Conservation (phyloP, 2,329 filamentous ascomycete genomes). For the Colletotrichum sp. region DNA sequence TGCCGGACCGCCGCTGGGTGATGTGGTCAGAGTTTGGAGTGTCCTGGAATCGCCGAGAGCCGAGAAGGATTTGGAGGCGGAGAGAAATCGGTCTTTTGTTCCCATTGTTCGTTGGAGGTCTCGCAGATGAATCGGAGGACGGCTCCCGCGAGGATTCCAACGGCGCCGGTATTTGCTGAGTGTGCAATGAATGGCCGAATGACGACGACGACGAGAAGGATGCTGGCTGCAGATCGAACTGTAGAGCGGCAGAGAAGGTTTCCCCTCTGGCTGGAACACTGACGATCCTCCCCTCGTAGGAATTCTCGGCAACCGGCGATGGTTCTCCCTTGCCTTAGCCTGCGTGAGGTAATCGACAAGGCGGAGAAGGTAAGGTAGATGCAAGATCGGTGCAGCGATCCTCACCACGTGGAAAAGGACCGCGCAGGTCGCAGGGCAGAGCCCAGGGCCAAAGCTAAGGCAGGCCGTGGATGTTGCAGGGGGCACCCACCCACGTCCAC, state of each 20-base stretch:
- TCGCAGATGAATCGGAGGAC: not conserved
- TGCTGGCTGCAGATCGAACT: not conserved
- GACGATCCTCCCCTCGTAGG: not conserved
- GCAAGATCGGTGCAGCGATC: not conserved
- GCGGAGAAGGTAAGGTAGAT: not conserved
- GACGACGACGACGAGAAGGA: not conserved
- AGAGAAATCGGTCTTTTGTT: not conserved
- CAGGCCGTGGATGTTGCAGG: not conserved
- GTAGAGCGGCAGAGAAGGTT: not conserved
- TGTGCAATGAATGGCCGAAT: not conserved
- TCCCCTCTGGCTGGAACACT: not conserved
- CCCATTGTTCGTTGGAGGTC: not conserved
- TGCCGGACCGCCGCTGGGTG: not conserved
- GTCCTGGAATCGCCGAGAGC: not conserved
- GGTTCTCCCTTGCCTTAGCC: not conserved
- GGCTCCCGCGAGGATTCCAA: not conserved
- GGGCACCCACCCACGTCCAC: not conserved
- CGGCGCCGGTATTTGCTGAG: not conserved
- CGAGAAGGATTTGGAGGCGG: not conserved
- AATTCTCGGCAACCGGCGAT: not conserved
- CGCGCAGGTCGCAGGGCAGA: not conserved
- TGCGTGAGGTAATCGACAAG: not conserved
- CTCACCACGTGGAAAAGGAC: constrained; percentile 1
- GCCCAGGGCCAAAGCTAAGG: not conserved
- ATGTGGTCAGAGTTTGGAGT: not conserved